These are phyloP conservation scores for Schizosaccharomyces lindneri DNA, from an alignment of 805 yeast genomes.

Conservation along the genomic window DNA sequence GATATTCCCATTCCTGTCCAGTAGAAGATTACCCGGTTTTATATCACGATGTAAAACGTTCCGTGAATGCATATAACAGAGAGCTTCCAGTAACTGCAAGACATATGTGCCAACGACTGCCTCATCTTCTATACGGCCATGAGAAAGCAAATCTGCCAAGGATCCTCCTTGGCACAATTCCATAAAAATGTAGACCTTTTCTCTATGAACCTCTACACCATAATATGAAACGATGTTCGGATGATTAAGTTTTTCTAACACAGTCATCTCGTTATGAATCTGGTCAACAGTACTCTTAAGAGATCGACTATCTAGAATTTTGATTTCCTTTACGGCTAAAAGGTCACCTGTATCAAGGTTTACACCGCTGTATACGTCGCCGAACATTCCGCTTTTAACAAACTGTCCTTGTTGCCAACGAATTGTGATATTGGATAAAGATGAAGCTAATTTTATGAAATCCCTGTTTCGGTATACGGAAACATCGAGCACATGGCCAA, in stretches of 20 bases:
- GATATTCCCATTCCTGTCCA: constrained; percentile 79
- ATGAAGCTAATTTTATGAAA: constrained; percentile 63
- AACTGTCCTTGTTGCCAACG: constrained; percentile 93
- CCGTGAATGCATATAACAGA: constrained; percentile 78
- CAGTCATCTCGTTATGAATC: constrained; percentile 91
- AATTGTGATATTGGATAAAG: constrained; percentile 69
- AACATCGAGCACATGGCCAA: constrained; percentile 77
- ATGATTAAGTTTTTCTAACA: constrained; percentile 78
- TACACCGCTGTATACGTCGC: constrained; percentile 75
- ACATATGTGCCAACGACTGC: constrained; percentile 74
- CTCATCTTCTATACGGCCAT: constrained; percentile 89
- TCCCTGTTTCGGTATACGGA: constrained; percentile 70
- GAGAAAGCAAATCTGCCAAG: constrained; percentile 56
- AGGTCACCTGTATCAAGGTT: constrained; percentile 86
- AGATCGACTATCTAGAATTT: constrained; percentile 67
- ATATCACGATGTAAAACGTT: constrained; percentile 91
- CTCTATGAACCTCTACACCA: constrained; percentile 94
- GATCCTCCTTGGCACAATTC: constrained; percentile 95
- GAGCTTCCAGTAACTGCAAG: constrained; percentile 77
- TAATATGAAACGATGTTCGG: constrained; percentile 90
- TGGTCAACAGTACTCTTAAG: constrained; percentile 65
- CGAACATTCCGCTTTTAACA: constrained; percentile 90
- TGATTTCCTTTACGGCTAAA: constrained; percentile 88
- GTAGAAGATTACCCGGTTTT: constrained; percentile 69
- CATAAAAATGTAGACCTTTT: constrained; percentile 86